Percentiles rank a stretch among this genome's conserved stretches.
Evolutionary conservation across 257 asterid genomes (phyloP).

Genomic region (Solanum ossicruentum): DNA sequence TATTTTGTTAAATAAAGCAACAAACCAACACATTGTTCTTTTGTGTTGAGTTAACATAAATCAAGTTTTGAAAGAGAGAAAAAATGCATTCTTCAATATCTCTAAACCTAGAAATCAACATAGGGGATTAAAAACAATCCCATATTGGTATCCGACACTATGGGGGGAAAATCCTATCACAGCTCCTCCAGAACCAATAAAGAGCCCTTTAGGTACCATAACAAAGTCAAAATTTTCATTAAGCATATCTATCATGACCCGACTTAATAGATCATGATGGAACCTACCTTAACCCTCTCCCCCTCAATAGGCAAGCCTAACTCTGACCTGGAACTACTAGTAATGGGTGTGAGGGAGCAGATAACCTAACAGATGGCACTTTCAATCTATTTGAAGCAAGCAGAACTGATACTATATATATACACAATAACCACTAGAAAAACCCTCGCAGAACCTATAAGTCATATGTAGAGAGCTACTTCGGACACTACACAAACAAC

Average conservation of each 20-base stretch:
- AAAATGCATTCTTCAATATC: background rate
- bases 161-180: background rate
- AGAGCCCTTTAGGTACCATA: background rate
- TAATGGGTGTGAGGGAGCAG: no score
- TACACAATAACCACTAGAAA: no score
- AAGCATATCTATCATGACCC: background rate
- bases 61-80: background rate
- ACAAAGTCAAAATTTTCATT: background rate
- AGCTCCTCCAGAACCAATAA: conserved; percentile 23
- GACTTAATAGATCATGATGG: no score
- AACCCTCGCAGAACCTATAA: no score
- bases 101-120: conserved; percentile 25
- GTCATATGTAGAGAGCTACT: no score
- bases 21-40: conserved; percentile 40
- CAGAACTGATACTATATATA: no score
- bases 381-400: no score
- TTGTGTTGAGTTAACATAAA: conserved; percentile 3
- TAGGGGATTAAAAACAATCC: conserved; percentile 14
- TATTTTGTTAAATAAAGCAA: conserved; percentile 17
- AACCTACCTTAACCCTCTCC: no score
- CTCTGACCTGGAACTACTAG: no score
- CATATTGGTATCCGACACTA: conserved; percentile 2
- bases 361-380: no score
- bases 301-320: no score
- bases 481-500: no score